A percentile compares a stretch with the other conserved stretches of the same genome.
Conservation (phyloP, 2,329 filamentous ascomycete species). For the Helicocarpus griseus region DNA sequence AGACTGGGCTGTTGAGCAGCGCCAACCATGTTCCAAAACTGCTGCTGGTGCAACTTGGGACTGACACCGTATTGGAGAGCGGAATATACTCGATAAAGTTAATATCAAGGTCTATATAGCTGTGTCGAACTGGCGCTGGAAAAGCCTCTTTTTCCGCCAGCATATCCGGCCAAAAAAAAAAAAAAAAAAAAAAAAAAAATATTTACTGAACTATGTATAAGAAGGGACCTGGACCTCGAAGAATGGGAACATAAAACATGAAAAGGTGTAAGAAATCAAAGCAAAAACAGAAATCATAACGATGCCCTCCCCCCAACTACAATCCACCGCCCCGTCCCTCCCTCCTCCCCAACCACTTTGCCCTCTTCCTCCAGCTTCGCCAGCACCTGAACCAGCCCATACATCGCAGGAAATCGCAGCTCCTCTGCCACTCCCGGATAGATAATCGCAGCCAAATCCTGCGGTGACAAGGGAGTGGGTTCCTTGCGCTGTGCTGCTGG, state of each 20-base stretch:
- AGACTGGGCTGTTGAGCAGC: not conserved
- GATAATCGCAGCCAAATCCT: constrained; percentile 80
- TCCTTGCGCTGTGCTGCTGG: constrained; percentile 20
- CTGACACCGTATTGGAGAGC: too few relatives aligned
- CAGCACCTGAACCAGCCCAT: constrained; percentile 68
- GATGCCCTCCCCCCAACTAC: constrained; percentile 19
- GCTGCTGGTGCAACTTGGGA: too few relatives aligned
- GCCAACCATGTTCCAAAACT: too few relatives aligned
- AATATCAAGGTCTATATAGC: too few relatives aligned
- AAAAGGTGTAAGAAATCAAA: too few relatives aligned
- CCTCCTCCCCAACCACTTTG: constrained; percentile 43
- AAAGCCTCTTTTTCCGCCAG: not conserved
- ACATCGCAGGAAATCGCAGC: constrained; percentile 65
- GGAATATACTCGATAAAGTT: too few relatives aligned
- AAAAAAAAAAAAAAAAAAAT: not conserved
- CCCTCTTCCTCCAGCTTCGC: constrained; percentile 68
- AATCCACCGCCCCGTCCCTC: constrained; percentile 15
- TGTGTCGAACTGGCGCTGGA: not conserved
- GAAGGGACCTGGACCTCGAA: too few relatives aligned
- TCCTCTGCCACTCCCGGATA: constrained; percentile 70
- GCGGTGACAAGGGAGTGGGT: constrained; percentile 50
- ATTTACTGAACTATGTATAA: too few relatives aligned
- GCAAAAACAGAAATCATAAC: constrained; percentile 16
- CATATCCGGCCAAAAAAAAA: not conserved
- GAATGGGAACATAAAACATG: too few relatives aligned